Evolutionary conservation across 2,329 filamentous ascomycete genomes (phyloP), one percentile per base, ranked within the genome.

Genomic region (Bipolaris zeicola): DNA sequence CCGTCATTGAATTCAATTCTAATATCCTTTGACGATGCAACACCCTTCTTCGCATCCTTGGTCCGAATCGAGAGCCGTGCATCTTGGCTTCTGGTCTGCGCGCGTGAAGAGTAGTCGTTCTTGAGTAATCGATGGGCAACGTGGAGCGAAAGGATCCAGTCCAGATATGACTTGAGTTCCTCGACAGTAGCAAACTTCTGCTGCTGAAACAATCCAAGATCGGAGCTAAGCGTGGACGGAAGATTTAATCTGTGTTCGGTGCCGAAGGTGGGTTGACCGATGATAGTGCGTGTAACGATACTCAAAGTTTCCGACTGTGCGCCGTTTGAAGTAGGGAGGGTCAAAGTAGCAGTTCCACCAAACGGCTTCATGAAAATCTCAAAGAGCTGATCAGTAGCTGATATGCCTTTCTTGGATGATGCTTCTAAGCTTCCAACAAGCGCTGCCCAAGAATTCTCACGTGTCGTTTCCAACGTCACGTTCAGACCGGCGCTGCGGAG

Each of bases 261-360:
- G 39, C 75, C 75, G 43, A 73, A 75, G 1, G 64, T 71, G 2
- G 73, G 75, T 14, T 63, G 64, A 10, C 68, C 71, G 14, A 77
- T 65, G 18, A 65, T 67, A 1, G 75, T 77, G 20, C 71, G 69
- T 31, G 71, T 73, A 5, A 62, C 57, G 6, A 76, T 57, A 1
- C 33, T 62, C 22, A 77, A 39, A 14, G 55, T 60, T 42, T 74
- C 71, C 2, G 56, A 47, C 34, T 66, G 60, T 4, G 53, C 37
- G 45, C 60, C 64, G 16, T 31, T 59, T 18, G 60, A 54, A 1
- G 65, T 67, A 6, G 73, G 69, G 18, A 75, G 56, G 1, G 63
- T 60, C 34, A 76, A 26, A 6, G 67, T 64, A 43, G 69, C 70
- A 16, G 56, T 63, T n/a, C 68, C 70, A 13, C 70, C 67, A 24